Evolutionary conservation across 495 filamentous ascomycete genomes (phyloP).

Genomic region (Polyplosphaeria fusca): DNA sequence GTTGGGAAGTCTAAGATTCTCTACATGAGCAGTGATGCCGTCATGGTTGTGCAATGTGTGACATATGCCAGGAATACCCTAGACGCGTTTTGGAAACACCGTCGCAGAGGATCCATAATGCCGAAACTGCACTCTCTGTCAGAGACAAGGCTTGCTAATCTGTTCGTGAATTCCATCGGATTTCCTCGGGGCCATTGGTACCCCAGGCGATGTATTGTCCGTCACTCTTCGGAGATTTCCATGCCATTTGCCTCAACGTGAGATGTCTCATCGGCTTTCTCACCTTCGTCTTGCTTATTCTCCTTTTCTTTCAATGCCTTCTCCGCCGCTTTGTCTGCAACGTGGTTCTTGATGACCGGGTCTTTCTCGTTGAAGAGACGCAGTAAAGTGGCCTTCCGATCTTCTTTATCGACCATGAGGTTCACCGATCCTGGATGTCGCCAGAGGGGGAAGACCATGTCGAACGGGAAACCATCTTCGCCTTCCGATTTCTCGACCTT

Average conservation of each 20-base stretch:
- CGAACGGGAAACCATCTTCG: constrained; percentile 70
- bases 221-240: too few relatives aligned
- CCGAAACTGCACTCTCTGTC: too few relatives aligned
- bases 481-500: constrained; percentile 67
- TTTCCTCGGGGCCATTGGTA: too few relatives aligned
- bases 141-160: too few relatives aligned
- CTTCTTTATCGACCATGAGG: constrained; percentile 96
- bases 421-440: constrained; percentile 81
- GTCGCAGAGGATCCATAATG: too few relatives aligned
- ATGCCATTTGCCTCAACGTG: neutral
- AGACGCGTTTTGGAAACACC: too few relatives aligned
- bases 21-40: too few relatives aligned
- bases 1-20: too few relatives aligned
- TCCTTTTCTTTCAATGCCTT: constrained; percentile 4
- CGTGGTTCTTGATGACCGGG: constrained; percentile 53
- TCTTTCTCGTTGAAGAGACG: constrained; percentile 83
- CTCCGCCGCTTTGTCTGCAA: constrained; percentile 32
- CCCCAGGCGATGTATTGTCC: too few relatives aligned
- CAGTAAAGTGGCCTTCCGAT: constrained; percentile 84
- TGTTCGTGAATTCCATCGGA: too few relatives aligned
- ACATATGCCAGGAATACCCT: too few relatives aligned
- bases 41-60: too few relatives aligned
- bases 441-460: constrained; percentile 88
- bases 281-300: neutral
- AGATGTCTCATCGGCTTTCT: neutral